phyloP scores from a whole-genome alignment of 495 filamentous ascomycete species.

The Annulohypoxylon stygium region DNA sequence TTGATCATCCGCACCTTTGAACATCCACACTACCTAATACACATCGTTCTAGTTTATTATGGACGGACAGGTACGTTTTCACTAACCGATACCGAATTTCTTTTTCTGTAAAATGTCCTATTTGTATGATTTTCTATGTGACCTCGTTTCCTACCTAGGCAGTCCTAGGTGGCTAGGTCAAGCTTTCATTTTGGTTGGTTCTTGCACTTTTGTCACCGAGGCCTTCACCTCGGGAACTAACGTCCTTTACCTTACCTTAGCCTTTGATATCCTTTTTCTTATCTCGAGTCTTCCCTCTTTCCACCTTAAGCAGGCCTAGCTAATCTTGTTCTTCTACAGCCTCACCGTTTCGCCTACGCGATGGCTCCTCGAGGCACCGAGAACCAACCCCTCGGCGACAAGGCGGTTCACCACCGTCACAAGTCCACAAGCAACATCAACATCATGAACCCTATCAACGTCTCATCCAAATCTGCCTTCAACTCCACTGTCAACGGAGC shows the following conservation, averaged over 20 bases:
- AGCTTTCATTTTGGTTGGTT: constrained; percentile 1
- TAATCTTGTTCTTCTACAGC: constrained; percentile 64
- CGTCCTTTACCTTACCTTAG: not conserved
- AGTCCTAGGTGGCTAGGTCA: not conserved
- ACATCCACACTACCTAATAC: not conserved
- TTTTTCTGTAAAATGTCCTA: constrained; percentile 5
- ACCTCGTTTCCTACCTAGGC: not conserved
- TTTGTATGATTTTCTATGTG: not conserved
- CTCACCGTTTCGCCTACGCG: constrained; percentile 74
- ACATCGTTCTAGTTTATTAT: not conserved
- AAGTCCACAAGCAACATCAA: constrained; percentile 81
- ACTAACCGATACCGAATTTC: not conserved
- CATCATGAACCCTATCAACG: constrained; percentile 65
- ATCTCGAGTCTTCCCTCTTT: not conserved
- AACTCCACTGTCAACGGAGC: constrained; percentile 86
- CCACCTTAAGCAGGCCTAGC: not conserved
- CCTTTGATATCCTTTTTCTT: not conserved
- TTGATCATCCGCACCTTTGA: not conserved
- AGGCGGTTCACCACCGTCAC: constrained; percentile 79
- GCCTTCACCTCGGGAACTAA: constrained; percentile 5
- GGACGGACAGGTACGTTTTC: not conserved
- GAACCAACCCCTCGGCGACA: constrained; percentile 70
- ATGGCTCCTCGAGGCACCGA: constrained; percentile 76
- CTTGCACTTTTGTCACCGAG: not conserved
- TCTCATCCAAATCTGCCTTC: constrained; percentile 68